Percentiles rank a stretch among this genome's conserved stretches.
These are phyloP conservation scores for Dactylonectria macrodidyma DNA, from an alignment of 2,329 filamentous ascomycete genomes.

Conservation along the genomic window DNA sequence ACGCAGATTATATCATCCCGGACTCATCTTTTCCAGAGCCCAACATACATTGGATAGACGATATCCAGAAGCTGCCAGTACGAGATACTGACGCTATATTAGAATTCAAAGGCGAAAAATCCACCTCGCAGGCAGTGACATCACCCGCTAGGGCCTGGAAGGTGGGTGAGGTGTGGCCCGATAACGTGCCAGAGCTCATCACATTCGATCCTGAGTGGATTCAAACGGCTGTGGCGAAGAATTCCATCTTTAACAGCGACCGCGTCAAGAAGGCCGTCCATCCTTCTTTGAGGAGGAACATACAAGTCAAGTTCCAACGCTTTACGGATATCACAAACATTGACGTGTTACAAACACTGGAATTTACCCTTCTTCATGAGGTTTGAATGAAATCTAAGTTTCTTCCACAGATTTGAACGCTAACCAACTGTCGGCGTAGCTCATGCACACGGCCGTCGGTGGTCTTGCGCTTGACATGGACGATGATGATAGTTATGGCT, in stretches of 20 bases:
- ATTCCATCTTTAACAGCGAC: not conserved
- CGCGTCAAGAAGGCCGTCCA: not conserved
- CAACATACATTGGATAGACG: not conserved
- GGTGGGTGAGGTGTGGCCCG: not conserved
- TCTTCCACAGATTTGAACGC: not conserved
- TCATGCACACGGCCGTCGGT: not conserved
- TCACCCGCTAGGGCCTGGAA: not conserved
- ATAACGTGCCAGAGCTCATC: not conserved
- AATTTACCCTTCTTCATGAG: not conserved
- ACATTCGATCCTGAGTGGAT: not conserved
- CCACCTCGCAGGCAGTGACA: not conserved
- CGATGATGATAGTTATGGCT: not conserved
- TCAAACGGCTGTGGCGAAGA: not conserved
- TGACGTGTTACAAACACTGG: not conserved
- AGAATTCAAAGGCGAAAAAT: not conserved
- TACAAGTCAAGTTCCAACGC: not conserved
- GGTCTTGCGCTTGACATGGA: not conserved
- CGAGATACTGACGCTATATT: not conserved
- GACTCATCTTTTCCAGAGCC: not conserved
- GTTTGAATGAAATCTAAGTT: not conserved
- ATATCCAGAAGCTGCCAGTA: not conserved
- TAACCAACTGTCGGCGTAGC: not conserved
- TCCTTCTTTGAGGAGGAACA: not conserved
- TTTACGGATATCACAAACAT: not conserved
- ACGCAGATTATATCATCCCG: not conserved